Base-by-base conservation (phyloP, 371 early-diverging fungal species). In the Blastocladiella emersonii region DNA sequence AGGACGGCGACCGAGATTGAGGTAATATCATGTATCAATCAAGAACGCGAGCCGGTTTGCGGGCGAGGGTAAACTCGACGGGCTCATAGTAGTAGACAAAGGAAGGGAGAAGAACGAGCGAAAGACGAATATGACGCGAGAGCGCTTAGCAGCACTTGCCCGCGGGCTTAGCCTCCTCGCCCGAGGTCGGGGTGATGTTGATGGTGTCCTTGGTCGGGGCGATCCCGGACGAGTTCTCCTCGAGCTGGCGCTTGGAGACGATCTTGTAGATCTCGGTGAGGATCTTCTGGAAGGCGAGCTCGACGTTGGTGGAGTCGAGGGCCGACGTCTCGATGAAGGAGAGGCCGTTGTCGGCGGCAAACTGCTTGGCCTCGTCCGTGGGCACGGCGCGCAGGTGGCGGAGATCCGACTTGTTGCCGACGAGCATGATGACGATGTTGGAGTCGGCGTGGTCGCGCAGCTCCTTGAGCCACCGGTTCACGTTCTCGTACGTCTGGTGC, bases 401-500 rank as follows among this genome's bases (percentile, higher is more conserved):
- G 78, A 98, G 78, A 88, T 99, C 99, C 67, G 88, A 90, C 88
- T 99, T 99, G 82, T 99, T 99, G 65, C 99, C 99, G 36, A 99
- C 94, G 61, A 99, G 80, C 91, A 98, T 93, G 66, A 98, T 92
- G 41, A 93, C 94, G 77, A 99, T 98, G 78, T 95, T 93, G 68
- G 82, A 83, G 71, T 95, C 95, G 49, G 98, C 97, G 71, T 98
- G 93, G 72, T 98, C 94, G 66, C 95, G 90, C 45, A 99, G 85
- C 74, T 99, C 98, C 76, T 91, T 93, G 57, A 99, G 81, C 99
- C 99, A 99, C 56, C 94, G 87, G 61, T 82, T 84, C 27, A 93
- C 95, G 73, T 92, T 96, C 73, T 95, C 93, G 70, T 94, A 95
- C 21, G 97, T 93, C 23, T 78, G 73, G 69, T 95, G 91, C 76